Evolutionary conservation across 192 early-diverging fungal genomes (phyloP).

Genomic region (Hyaloraphidium curvatum): DNA sequence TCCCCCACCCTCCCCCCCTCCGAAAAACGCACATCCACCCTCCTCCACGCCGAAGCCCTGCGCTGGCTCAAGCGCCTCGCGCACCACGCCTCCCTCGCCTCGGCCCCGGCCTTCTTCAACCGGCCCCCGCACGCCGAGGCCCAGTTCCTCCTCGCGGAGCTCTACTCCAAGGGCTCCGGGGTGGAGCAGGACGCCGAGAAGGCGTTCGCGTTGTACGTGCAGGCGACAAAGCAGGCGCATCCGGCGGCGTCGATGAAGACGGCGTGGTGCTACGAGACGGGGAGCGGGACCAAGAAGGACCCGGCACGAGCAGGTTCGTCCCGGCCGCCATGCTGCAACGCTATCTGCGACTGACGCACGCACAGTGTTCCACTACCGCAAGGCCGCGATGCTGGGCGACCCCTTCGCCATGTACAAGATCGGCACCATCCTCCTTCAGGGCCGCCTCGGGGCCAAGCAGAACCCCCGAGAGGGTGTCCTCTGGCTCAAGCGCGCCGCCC

Average conservation of each 20-base stretch:
- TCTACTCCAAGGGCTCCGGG: conserved; percentile 54
- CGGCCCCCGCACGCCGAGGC: too few species aligned
- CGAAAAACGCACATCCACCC: too few species aligned
- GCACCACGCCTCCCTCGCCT: too few species aligned
- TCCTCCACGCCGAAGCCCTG: too few species aligned
- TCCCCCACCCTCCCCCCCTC: too few species aligned
- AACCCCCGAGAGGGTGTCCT: conserved; percentile 62
- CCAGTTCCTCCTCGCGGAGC: conserved; percentile 77
- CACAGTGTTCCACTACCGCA: conserved; percentile 42
- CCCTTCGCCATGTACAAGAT: conserved; percentile 90
- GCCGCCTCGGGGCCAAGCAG: conserved; percentile 40
- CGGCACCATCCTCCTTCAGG: conserved; percentile 52
- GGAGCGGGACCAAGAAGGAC: conserved; percentile 72
- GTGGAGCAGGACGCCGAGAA: conserved; percentile 38
- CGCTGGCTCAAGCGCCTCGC: too few species aligned
- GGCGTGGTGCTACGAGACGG: conserved; percentile 90
- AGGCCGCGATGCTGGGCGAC: conserved; percentile 70
- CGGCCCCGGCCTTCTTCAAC: too few species aligned
- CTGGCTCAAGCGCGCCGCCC: conserved; percentile 62
- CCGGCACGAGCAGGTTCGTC: not conserved
- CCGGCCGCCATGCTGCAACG: not conserved
- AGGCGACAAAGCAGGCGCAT: conserved; percentile 83
- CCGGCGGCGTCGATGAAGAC: conserved; percentile 81
- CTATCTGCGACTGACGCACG: not conserved
- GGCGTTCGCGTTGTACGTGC: conserved; percentile 42